phyloP scores from a whole-genome alignment of 768 basidiomycete genomes.

The Tubosaeta sp. region DNA sequence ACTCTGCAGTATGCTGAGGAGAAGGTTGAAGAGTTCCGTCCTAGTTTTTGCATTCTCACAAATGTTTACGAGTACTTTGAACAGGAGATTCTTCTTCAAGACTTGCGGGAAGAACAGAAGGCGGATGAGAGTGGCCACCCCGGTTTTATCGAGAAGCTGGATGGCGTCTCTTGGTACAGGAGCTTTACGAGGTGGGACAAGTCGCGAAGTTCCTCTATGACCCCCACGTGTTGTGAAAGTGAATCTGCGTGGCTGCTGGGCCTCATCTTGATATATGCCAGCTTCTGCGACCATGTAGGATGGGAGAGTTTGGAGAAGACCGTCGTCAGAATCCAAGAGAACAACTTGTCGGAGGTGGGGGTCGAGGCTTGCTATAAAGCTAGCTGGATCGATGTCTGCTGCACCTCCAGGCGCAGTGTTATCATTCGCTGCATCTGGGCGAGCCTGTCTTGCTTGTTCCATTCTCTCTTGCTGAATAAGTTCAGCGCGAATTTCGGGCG shows the following conservation, averaged over 20 bases:
- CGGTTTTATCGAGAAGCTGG: slow-evolving; percentile 85
- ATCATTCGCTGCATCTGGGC: slow-evolving; percentile 28
- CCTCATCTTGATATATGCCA: slow-evolving; percentile 61
- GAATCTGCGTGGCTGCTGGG: slow-evolving; percentile 33
- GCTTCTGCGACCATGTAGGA: slow-evolving; percentile 86
- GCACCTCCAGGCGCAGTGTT: slow-evolving; percentile 36
- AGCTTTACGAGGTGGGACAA: slow-evolving; percentile 44
- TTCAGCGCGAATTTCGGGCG: slow-evolving; percentile 94
- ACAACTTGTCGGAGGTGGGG: slow-evolving; percentile 88
- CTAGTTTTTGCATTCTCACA: slow-evolving; percentile 94
- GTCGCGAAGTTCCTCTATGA: slow-evolving; percentile 23
- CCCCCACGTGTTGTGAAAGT: slow-evolving; percentile 29
- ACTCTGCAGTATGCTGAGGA: slow-evolving; percentile 92
- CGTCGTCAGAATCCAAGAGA: slow-evolving; percentile 83
- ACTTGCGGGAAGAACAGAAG: slow-evolving; percentile 96
- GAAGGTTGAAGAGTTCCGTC: slow-evolving; percentile 87
- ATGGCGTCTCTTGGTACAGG: slow-evolving; percentile 77
- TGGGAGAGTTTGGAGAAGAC: slow-evolving; percentile 75
- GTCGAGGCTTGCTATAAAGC: slow-evolving; percentile 89
- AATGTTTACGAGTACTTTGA: slow-evolving; percentile 88
- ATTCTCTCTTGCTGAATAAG: slow-evolving; percentile 92
- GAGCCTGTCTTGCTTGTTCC: slow-evolving; percentile 64
- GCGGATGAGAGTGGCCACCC: slow-evolving; percentile 84
- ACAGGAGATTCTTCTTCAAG: slow-evolving; percentile 76
- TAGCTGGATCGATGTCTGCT: slow-evolving; percentile 81